Conservation (phyloP, 2,329 filamentous ascomycete species). For the Aspergillus fumigatiaffinis region DNA sequence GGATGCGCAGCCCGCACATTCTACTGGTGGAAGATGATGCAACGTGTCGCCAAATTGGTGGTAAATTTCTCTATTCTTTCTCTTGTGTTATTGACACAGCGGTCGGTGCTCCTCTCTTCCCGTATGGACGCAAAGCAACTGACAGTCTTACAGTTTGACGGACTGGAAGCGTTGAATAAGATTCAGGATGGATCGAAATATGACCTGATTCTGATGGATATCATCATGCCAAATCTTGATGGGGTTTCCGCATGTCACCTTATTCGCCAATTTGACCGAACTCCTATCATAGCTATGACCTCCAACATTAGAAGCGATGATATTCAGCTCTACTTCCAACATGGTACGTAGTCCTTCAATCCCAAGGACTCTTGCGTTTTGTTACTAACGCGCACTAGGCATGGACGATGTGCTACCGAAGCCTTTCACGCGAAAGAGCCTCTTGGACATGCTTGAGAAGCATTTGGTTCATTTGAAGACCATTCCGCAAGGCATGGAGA, state of each 20-base stretch:
- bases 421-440: conserved; percentile 86
- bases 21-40: conserved; percentile 82
- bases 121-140: not conserved
- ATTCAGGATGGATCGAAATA: conserved; percentile 65
- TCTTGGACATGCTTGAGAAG: conserved; percentile 81
- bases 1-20: conserved; percentile 69
- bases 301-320: conserved; percentile 97
- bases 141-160: conserved; percentile 63
- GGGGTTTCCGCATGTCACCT: conserved; percentile 92
- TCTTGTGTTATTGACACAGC: conserved; percentile 61
- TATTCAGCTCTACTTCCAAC: conserved; percentile 94
- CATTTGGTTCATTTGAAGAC: conserved; percentile 82
- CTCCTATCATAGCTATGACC: conserved; percentile 96
- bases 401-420: conserved; percentile 98
- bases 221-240: conserved; percentile 96
- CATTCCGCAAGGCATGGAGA: conserved; percentile 54
- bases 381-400: conserved; percentile 51
- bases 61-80: conserved; percentile 64
- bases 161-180: conserved; percentile 85
- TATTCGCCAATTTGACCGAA: conserved; percentile 79
- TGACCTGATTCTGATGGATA: conserved; percentile 78
- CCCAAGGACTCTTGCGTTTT: not conserved
- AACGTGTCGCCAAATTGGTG: conserved; percentile 63
- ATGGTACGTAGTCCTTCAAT: conserved; percentile 59
- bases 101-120: conserved; percentile 41